Percentiles rank a stretch among this genome's conserved stretches.
These are phyloP conservation scores for Patellifolia procumbens DNA, from an alignment of 179 eudicot genomes.

Conservation along the genomic window DNA sequence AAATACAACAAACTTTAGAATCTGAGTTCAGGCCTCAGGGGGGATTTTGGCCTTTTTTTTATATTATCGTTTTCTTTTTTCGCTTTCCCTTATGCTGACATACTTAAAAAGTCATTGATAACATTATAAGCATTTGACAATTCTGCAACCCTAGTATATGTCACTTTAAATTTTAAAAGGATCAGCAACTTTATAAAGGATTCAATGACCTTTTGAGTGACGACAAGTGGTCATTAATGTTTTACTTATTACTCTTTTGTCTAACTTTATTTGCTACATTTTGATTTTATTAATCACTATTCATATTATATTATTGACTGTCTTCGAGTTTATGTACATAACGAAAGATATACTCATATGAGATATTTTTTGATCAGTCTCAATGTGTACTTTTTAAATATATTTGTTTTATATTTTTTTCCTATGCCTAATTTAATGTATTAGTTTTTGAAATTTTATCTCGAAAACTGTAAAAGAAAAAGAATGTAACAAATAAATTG, in stretches of 20 bases:
- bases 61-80: not conserved
- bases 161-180: not conserved
- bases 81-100: constrained; percentile 16
- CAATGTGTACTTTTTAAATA: no score
- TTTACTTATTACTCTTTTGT: not conserved
- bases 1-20: constrained; percentile 10
- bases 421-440: no score
- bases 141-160: constrained; percentile 1
- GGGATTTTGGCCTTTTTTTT: not conserved
- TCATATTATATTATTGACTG: no score
- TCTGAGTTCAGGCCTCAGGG: constrained; percentile 20
- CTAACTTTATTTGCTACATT: not conserved
- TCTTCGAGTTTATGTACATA: no score
- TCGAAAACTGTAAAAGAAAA: no score
- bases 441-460: no score
- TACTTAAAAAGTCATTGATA: constrained; percentile 16
- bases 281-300: not conserved
- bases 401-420: no score
- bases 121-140: constrained; percentile 16
- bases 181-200: no score
- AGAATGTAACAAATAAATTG: no score
- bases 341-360: no score
- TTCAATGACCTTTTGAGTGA: constrained; percentile 26
- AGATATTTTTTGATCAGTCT: no score
- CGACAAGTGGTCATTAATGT: constrained; percentile 38